Conservation (phyloP, 768 basidiomycete genomes). For the Neoboletus subvelutipes region DNA sequence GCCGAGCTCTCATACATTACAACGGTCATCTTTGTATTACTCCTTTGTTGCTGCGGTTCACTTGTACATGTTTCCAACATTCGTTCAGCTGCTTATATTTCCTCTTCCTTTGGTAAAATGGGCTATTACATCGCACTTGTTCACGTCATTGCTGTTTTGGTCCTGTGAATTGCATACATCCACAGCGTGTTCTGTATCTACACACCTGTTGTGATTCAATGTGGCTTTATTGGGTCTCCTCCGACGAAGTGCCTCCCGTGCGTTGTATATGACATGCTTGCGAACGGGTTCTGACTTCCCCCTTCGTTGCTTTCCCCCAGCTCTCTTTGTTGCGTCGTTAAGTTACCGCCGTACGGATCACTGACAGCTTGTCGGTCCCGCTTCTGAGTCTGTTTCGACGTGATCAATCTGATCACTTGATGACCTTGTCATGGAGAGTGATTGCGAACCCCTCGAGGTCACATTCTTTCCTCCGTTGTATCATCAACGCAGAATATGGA, state of each 20-base stretch:
- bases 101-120: background rate
- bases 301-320: background rate
- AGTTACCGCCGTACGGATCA: background rate
- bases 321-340: background rate
- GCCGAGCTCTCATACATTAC: slow-evolving; percentile 9
- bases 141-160: slow-evolving; percentile 14
- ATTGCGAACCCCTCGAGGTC: slow-evolving; percentile 40
- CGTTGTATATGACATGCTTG: slow-evolving; percentile 2
- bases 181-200: background rate
- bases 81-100: slow-evolving; percentile 8
- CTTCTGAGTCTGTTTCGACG: background rate
- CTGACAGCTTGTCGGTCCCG: background rate
- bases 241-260: slow-evolving; percentile 14
- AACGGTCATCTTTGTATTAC: background rate
- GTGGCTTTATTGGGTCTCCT: slow-evolving; percentile 25
- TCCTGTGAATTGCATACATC: slow-evolving; percentile 8
- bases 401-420: slow-evolving; percentile 6
- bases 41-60: background rate
- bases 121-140: slow-evolving; percentile 2
- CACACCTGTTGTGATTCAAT: background rate
- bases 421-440: slow-evolving; percentile 19
- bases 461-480: slow-evolving; percentile 67
- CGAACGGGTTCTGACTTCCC: background rate
- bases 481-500: slow-evolving; percentile 71
- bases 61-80: background rate